Conservation (phyloP, 2,329 filamentous ascomycete genomes). For the Penicillium nordicum region DNA sequence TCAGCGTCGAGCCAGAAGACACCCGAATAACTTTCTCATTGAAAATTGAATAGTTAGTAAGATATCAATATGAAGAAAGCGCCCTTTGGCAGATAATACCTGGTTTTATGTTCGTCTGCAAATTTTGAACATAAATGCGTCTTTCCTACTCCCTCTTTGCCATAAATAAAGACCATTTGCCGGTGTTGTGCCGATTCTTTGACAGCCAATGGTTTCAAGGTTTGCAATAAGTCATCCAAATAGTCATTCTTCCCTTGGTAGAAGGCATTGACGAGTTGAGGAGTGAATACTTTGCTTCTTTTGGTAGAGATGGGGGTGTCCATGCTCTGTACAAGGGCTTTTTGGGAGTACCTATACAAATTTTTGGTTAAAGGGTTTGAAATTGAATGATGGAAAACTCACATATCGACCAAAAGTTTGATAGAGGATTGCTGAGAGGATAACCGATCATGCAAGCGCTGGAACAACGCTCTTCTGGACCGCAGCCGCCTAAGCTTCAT, state of each 20-base stretch:
- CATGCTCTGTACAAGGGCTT: no score
- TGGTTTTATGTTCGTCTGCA: background rate
- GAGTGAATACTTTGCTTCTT: background rate
- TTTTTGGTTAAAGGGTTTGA: background rate
- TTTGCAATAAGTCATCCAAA: background rate
- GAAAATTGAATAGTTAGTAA: background rate
- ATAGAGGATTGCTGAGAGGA: background rate
- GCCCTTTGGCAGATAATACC: background rate
- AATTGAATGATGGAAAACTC: background rate
- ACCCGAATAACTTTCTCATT: no score
- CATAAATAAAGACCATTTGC: background rate
- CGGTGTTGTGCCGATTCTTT: background rate
- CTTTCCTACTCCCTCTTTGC: background rate
- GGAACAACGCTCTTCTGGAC: background rate
- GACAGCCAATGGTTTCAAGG: background rate
- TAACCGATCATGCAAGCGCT: background rate
- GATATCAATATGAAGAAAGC: background rate
- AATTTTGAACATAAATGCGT: background rate
- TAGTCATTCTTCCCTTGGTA: background rate
- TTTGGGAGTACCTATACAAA: background rate
- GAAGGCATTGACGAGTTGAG: background rate
- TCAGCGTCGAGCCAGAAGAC: no score
- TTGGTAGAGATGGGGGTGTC: no score
- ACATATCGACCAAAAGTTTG: background rate
- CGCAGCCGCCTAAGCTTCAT: rapidly evolving